Base-by-base conservation (phyloP, 2,329 filamentous ascomycete species). In the Fusarium brevicatenulatum region DNA sequence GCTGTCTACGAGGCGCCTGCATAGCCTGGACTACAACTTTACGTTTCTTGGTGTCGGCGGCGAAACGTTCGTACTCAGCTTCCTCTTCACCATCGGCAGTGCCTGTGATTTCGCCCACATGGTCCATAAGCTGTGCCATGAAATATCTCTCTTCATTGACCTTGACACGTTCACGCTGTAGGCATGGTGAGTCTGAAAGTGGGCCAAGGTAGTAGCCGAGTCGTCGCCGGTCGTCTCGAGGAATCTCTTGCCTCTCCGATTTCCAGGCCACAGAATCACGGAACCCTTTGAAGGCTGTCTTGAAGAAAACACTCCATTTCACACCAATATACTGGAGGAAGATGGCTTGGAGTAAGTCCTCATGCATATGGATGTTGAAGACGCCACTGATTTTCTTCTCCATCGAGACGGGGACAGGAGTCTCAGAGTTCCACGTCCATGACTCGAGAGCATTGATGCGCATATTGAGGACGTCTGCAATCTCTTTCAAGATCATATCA, bases 381-480 rank as follows among this genome's bases (percentile, higher is more conserved):
- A 84, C 78, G 1, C 86, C 86, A 19, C 80, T 87, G 34, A 88
- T 83, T 63, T 86, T 84, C n/a, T 85, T 82, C 19, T 82, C 82
- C 76, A 85, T 83, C 69, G 85, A 79, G 1, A 87, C 75, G 0
- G 77, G 76, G 1, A 87, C 81, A 7, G 81, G 80, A 0, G 79
- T 73, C 2, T 82, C 82, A 0, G 77, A 66, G 36, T 67, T 78
- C 87, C 87, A 89, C 0, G 81, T 79, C 86, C 86, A 88, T 7
- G 79, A 79, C 7, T 82, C 78, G 3, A 88, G 74, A 1, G 82
- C 80, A 6, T 82, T 77, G 10, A 88, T 80, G 19, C 86, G 82
- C 82, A 88, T 87, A 68, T 88, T 88, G 55, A 88, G 81, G 4
- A 88, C 86, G 62, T 88, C 86, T 1, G 84, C 83, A 19, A 89